Conservation (phyloP, 2,329 filamentous ascomycete species). For the Fusarium transvaalense region DNA sequence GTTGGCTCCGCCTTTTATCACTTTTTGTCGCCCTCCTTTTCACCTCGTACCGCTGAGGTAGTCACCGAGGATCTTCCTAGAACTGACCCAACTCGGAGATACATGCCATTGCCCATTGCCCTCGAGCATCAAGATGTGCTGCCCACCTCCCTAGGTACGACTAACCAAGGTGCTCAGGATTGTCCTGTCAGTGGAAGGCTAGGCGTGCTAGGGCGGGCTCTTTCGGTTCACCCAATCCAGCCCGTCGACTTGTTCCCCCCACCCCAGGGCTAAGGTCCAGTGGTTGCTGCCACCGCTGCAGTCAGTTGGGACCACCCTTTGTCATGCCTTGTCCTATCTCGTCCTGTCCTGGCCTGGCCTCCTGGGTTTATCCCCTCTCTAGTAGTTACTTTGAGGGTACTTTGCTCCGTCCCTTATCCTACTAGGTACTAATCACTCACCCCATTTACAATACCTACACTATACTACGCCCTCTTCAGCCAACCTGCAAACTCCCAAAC, state of each 20-base stretch:
- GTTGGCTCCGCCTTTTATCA: conserved; percentile 41
- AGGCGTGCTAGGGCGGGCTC: conserved; percentile 26
- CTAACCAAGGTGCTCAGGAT: neutral
- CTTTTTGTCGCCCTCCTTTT: conserved; percentile 42
- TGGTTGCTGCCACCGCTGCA: conserved; percentile 36
- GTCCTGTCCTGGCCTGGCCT: conserved; percentile 12
- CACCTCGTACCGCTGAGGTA: conserved; percentile 28
- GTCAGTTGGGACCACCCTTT: conserved; percentile 37
- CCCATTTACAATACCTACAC: conserved; percentile 28
- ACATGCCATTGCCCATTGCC: conserved; percentile 26
- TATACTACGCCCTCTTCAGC: conserved; percentile 40
- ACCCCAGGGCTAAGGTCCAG: conserved; percentile 29
- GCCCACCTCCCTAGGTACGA: neutral
- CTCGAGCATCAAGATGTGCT: conserved; percentile 3
- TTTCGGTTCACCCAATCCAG: conserved; percentile 11
- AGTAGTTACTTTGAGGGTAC: conserved; percentile 28
- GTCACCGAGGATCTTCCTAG: conserved; percentile 37
- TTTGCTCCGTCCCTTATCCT: conserved; percentile 32
- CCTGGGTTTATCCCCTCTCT: conserved; percentile 31
- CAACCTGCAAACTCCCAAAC: conserved; percentile 36
- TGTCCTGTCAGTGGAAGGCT: conserved; percentile 32
- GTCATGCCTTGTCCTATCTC: conserved; percentile 2
- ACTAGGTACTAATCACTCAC: conserved; percentile 21
- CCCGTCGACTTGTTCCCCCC: conserved; percentile 9
- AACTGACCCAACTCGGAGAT: conserved; percentile 33